Evolutionary conservation across 257 asterid genomes (phyloP).

Genomic region (Mitragyna speciosa): DNA sequence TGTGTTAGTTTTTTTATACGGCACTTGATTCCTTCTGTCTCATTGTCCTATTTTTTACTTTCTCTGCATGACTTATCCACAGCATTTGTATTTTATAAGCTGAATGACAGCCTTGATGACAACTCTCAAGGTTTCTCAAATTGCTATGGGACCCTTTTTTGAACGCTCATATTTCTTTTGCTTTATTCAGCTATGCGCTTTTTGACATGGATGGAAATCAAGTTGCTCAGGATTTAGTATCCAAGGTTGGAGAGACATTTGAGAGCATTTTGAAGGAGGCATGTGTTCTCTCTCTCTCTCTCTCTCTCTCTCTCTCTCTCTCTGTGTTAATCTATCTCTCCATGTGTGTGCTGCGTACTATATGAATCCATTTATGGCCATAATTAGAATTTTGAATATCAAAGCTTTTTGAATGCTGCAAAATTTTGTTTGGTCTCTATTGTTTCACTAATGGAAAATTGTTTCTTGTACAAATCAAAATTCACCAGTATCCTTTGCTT

Average conservation of each 20-base stretch:
- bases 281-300: slow-evolving; percentile 13
- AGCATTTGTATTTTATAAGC: no score
- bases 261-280: slow-evolving; percentile 88
- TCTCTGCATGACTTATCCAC: not conserved
- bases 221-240: slow-evolving; percentile 85
- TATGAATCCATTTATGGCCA: no score
- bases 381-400: no score
- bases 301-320: no score
- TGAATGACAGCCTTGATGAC: not conserved
- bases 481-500: not conserved
- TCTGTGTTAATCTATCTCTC: no score
- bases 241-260: slow-evolving; percentile 82
- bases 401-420: no score
- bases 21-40: not conserved
- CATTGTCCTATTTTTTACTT: not conserved
- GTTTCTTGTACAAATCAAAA: not conserved
- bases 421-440: not conserved
- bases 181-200: slow-evolving; percentile 76
- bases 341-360: no score
- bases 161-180: not conserved
- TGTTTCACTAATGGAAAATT: not conserved
- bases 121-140: no score
- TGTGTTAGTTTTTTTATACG: not conserved
- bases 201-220: slow-evolving; percentile 88
- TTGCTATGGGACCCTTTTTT: not conserved